Base-by-base conservation (phyloP, 768 basidiomycete genomes). In the Termitomyces sp. region DNA sequence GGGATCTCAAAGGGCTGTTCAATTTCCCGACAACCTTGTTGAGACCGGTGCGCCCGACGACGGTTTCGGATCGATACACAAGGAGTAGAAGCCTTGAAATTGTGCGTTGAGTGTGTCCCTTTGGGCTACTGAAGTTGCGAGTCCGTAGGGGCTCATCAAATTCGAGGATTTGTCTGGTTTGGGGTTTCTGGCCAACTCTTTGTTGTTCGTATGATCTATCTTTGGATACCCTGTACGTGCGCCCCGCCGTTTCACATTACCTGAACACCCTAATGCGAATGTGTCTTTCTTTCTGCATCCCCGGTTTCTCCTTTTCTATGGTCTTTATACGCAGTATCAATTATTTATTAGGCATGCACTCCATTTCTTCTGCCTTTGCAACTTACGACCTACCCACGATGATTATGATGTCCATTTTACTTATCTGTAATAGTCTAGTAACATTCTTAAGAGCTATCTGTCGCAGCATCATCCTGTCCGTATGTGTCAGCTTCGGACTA, bases 71-170 rank as follows among this genome's bases (percentile, higher is more conserved):
- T 45, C 55, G 64, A 18, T 57, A 33, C 12, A 61, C 50, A 32
- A 66, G 69, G 60, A 68, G 67, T 32, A 66, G 62, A 49, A 71
- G 70, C 54, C 60, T 68, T 6, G 69, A 68, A n/a, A 40, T 60
- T 1, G 15, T 42, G 24, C 45, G 54, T 33, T 55, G 33, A 58
- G 12, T 18, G 8, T 36, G 35, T n/a, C 13, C 22, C 12, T 22
- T n/a, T 12, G 24, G 16, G 28, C 16, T 32, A 11, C 28, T 55
- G 38, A 18, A 33, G 39, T n/a, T 44, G 9, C 12, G 35, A 39
- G 39, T 42, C 40, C n/a, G 7, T 18, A 35, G 18, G 16, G 28
- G 20, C 50, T 35, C 49, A 18, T 57, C 16, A 8, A 39, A 13
- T 13, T 11, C 3, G 45, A 22, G 18, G 22, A 24, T 18, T n/a